These are phyloP conservation scores for Barbarea vulgaris DNA, from an alignment of 345 rosid species.

Conservation along the genomic window DNA sequence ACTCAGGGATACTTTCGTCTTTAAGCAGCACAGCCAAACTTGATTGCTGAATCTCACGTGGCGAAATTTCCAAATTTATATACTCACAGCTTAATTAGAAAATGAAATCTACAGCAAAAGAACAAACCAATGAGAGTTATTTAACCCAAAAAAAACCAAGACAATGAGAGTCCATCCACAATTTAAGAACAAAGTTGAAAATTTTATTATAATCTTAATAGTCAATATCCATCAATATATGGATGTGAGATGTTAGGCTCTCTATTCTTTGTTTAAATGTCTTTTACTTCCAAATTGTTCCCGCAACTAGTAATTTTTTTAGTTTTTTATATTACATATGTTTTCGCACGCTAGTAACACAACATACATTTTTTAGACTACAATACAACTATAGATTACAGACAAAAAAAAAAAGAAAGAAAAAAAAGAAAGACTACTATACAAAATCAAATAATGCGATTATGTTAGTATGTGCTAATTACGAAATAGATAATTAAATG, in stretches of 20 bases:
- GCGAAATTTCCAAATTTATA: not conserved
- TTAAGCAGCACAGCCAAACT: not conserved
- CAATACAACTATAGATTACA: no score
- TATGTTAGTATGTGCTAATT: not conserved
- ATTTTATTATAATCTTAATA: not conserved
- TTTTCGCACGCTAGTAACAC: slow-evolving; percentile 3
- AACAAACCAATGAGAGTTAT: slow-evolving; percentile 7
- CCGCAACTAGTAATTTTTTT: not conserved
- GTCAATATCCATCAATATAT: slow-evolving; percentile 17
- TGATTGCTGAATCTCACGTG: slow-evolving; percentile 33
- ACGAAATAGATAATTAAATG: not conserved
- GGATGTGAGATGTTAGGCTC: slow-evolving; percentile 30
- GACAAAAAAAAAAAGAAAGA: no score
- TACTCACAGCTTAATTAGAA: not conserved
- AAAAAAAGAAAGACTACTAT: no score
- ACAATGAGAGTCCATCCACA: slow-evolving; percentile 15
- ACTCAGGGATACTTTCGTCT: slow-evolving; percentile 28
- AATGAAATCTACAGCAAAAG: slow-evolving; percentile 1
- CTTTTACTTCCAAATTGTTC: slow-evolving; percentile 30
- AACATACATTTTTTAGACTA: not conserved
- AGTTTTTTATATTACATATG: not conserved
- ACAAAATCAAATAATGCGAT: not conserved
- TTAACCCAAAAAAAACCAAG: not conserved
- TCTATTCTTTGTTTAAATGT: slow-evolving; percentile 14
- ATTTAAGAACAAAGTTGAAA: slow-evolving; percentile 17